Conservation (phyloP, 1,284 basidiomycete species). For the Cryptococcus sp. region DNA sequence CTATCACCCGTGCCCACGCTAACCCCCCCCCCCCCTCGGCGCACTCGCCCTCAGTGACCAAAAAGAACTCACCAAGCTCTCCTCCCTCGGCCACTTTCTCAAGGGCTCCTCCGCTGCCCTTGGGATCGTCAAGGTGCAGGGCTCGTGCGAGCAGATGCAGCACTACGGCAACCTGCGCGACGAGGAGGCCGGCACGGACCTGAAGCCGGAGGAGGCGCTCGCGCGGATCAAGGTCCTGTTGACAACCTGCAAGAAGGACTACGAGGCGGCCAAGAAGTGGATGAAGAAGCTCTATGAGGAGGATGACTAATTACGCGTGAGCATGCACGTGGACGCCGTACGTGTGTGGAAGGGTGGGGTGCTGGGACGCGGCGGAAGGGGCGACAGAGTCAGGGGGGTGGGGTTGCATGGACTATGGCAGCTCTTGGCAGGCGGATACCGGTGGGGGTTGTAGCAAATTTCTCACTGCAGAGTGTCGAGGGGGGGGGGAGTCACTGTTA, state of each 20-base stretch:
- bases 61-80: conserved; percentile 64
- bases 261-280: conserved; percentile 58
- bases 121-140: conserved; percentile 74
- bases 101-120: conserved; percentile 92
- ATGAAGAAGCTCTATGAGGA: conserved; percentile 56
- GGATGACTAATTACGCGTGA: conserved; percentile 6
- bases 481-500: background rate
- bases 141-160: conserved; percentile 83
- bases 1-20: conserved; percentile 7
- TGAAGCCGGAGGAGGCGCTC: conserved; percentile 62
- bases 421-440: background rate
- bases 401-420: background rate
- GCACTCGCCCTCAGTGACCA: conserved; percentile 50
- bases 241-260: conserved; percentile 58
- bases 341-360: background rate
- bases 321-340: background rate
- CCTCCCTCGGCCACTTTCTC: conserved; percentile 81
- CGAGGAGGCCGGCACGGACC: conserved; percentile 49
- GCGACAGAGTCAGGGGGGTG: no score
- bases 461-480: no score
- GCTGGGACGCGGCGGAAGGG: background rate
- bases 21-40: background rate
- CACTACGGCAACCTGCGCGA: conserved; percentile 64
- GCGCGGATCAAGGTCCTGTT: conserved; percentile 59
- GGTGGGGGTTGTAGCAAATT: no score